Base-by-base conservation (phyloP, 768 basidiomycete genomes). In the Cystofilobasidium bisporidii region DNA sequence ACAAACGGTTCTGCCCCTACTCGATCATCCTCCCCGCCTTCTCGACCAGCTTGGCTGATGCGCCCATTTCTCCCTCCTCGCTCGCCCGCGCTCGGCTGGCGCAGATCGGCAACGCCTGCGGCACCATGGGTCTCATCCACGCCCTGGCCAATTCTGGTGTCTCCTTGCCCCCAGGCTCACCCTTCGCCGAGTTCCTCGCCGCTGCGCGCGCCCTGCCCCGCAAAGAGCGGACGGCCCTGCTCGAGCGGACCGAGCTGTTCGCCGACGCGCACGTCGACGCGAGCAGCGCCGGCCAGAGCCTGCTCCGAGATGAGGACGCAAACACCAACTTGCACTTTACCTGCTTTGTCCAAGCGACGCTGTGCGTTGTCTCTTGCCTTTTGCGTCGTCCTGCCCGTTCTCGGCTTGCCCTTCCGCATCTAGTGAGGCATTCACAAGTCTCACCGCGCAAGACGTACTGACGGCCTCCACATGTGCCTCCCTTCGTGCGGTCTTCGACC, bases 241-340 rank as follows among this genome's bases (percentile, higher is more conserved):
- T 97, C 26, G 86, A 87, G 73, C 83, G 84, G 4, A 87, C 89
- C 0, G 78, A 83, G 28, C 82, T 91, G 55, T 91, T 97, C 72
- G 83, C 84, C 6, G 77, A 82, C 68, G 89, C 91, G 67, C 93
- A 96, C 71, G 81, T 82, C 0, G 82, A 85, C 45, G 83, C 84
- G 0, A 88, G 89, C 0, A 78, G 80, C 0, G 74, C 82, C 0
- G 90, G 89, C 11, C 90, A 94, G 77, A 84, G 84, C 6, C 67
- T 73, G 1, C 81, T 85, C 0, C 86, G 88, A 3, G 67, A 62
- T 12, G 76, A 78, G 1, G 81, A 88, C 71, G 79, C 85, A 12
- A 80, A 89, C 45, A 87, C 87, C 0, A 81, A 88, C 72, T 79
- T 90, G 11, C 93, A 96, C 77, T 97, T 93, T 71, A 88, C 88